Evolutionary conservation across 306 rosid species (phyloP), one percentile per base, ranked within the genome.

Genomic region (Quercus bicolor): DNA sequence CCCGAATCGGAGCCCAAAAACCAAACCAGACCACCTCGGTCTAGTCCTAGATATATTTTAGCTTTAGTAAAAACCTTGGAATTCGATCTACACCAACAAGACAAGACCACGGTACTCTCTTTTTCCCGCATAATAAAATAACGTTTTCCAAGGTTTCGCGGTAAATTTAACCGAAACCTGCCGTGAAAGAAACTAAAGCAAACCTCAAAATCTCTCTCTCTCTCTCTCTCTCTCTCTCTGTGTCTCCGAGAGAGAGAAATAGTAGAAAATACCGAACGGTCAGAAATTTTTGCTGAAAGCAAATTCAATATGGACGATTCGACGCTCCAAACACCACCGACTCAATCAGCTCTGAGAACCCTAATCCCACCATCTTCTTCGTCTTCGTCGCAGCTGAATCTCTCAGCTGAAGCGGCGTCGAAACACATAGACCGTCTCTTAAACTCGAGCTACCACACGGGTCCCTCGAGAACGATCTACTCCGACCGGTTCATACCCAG

Each of bases 401-500:
- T 72, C 2, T 40, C 45, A 40, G 45, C 45, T 40, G 45, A 40
- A 40, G 45, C 45, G 45, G 83, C 91, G 40, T 83, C 94, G 56
- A 86, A 86, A 54, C 94, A 93, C 70, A 89, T 96, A 19, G 85
- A 90, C 72, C 96, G 98, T 7, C 71, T 93, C 90, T 88, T 96
- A 45, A 93, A 96, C 82, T 79, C 87, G 33, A 86, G 86, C 69
- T 93, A 93, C 89, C 87, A 84, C 65, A 82, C 69, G 40, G 85
- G 98, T 5, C 98, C 98, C 26, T 96, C 98, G 4, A 83, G 92
- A 74, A 81, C 99, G 37, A 96, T 96, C 56, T 96, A 93, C 89
- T 96, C 97, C 54, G 99, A 96, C 60, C 83, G 99, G 75, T 96
- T 96, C 66, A 96, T 96, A 13, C 99, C 99, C 0, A 86, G 90